Percentiles rank a stretch among this genome's conserved stretches.
Conservation (phyloP, 345 rosid species). For the Euphorbia lathyris region DNA sequence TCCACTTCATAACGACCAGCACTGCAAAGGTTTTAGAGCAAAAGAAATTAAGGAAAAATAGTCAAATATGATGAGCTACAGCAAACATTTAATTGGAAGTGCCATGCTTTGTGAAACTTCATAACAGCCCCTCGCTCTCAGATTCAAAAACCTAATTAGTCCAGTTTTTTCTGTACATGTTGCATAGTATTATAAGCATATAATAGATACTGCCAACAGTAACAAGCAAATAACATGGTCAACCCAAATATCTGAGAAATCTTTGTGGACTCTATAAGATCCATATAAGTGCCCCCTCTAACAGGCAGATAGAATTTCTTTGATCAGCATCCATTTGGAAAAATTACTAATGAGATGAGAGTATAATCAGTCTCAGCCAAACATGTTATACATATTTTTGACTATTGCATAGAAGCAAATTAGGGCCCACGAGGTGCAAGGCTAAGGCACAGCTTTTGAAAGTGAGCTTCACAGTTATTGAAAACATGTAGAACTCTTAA, state of each 20-base stretch:
- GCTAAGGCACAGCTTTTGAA: background rate
- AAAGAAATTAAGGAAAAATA: background rate
- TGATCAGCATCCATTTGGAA: background rate
- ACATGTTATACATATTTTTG: background rate
- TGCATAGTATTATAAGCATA: background rate
- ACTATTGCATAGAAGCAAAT: background rate
- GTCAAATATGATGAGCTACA: background rate
- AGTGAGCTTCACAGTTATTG: background rate
- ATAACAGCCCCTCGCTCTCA: background rate
- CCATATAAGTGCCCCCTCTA: background rate
- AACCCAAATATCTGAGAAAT: background rate
- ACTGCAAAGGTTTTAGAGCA: slow-evolving; percentile 34
- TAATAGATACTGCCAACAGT: background rate
- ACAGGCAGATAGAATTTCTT: background rate
- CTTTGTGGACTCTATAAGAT: slow-evolving; percentile 1
- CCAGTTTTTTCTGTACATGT: background rate
- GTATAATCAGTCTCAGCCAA: slow-evolving; percentile 8
- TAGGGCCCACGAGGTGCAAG: background rate
- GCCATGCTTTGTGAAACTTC: background rate
- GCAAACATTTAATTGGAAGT: background rate
- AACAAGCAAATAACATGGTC: background rate
- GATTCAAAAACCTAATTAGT: background rate
- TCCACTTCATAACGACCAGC: slow-evolving; percentile 90
- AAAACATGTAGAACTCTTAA: background rate
- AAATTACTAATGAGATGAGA: background rate